Evolutionary conservation across 1,139 yeast genomes (phyloP).

Genomic region (Diutina scorzettiae): DNA sequence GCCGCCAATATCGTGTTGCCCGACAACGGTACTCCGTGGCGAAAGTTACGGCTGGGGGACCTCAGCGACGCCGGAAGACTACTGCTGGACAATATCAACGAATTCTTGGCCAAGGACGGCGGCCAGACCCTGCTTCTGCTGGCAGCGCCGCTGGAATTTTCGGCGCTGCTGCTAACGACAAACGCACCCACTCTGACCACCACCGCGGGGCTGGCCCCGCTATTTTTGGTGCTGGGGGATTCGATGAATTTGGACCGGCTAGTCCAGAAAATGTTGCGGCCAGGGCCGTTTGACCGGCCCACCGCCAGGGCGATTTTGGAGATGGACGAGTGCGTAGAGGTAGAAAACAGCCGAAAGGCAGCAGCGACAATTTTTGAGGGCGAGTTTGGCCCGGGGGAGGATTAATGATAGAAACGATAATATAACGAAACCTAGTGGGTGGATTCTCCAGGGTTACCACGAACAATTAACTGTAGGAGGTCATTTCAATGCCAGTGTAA

Average conservation of each 20-base stretch:
- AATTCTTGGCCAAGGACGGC: constrained; percentile 23
- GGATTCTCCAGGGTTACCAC: too few relatives aligned
- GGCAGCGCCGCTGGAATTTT: neutral
- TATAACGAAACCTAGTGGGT: too few relatives aligned
- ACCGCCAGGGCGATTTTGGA: constrained; percentile 58
- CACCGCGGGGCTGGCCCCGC: constrained; percentile 72
- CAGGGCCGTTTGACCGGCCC: constrained; percentile 76
- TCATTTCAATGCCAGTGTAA: too few relatives aligned
- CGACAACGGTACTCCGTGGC: constrained; percentile 96
- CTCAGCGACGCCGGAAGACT: constrained; percentile 88
- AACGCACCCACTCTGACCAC: neutral
- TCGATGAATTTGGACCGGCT: constrained; percentile 47
- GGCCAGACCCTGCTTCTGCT: constrained; percentile 9
- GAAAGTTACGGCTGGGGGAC: constrained; percentile 89
- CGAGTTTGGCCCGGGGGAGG: constrained; percentile 68
- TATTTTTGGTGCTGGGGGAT: constrained; percentile 47
- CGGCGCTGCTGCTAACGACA: neutral
- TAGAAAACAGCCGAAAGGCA: constrained; percentile 75
- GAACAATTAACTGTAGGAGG: too few relatives aligned
- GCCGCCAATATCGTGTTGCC: constrained; percentile 95
- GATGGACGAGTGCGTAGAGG: constrained; percentile 62
- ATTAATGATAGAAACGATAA: too few relatives aligned
- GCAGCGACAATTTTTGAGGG: constrained; percentile 97
- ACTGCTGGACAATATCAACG: constrained; percentile 42
- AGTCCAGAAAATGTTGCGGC: constrained; percentile 84